These are phyloP conservation scores for Mycosphaerella arachidis DNA, from an alignment of 2,329 filamentous ascomycete genomes.

Conservation along the genomic window DNA sequence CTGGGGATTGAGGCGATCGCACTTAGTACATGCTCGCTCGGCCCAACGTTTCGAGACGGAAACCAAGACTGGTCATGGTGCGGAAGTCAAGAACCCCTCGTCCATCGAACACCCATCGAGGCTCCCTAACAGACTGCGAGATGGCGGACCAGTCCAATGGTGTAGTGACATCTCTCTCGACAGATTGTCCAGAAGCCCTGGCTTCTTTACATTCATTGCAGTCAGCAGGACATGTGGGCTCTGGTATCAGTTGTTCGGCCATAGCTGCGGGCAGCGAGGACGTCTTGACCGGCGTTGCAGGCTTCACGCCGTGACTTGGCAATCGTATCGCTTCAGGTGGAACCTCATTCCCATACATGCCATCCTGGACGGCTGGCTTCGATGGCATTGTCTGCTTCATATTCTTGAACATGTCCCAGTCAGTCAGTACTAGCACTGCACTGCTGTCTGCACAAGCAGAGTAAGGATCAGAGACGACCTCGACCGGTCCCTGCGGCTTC, in stretches of 20 bases:
- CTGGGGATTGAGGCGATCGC: neutral
- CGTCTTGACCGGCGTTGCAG: slow-evolving; percentile 9
- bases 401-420: slow-evolving; percentile 31
- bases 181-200: neutral
- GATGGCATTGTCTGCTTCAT: slow-evolving; percentile 1
- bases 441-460: slow-evolving; percentile 28
- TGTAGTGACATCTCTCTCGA: slow-evolving; percentile 7
- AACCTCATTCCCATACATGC: neutral
- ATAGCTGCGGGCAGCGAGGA: slow-evolving; percentile 6
- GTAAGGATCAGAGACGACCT: slow-evolving; percentile 28
- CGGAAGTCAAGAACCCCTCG: slow-evolving; percentile 28
- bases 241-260: slow-evolving; percentile 7
- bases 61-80: slow-evolving; percentile 28
- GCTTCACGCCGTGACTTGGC: slow-evolving; percentile 4
- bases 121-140: slow-evolving; percentile 26
- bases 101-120: slow-evolving; percentile 32
- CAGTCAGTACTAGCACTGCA: slow-evolving; percentile 30
- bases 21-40: slow-evolving; percentile 17
- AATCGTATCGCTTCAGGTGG: neutral
- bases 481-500: slow-evolving; percentile 24
- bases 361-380: neutral
- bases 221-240: slow-evolving; percentile 10
- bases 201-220: slow-evolving; percentile 12
- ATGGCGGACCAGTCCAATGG: slow-evolving; percentile 26
- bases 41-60: slow-evolving; percentile 29